These are phyloP conservation scores for Pisolithus microcarpus DNA, from an alignment of 768 basidiomycete species.

Conservation along the genomic window DNA sequence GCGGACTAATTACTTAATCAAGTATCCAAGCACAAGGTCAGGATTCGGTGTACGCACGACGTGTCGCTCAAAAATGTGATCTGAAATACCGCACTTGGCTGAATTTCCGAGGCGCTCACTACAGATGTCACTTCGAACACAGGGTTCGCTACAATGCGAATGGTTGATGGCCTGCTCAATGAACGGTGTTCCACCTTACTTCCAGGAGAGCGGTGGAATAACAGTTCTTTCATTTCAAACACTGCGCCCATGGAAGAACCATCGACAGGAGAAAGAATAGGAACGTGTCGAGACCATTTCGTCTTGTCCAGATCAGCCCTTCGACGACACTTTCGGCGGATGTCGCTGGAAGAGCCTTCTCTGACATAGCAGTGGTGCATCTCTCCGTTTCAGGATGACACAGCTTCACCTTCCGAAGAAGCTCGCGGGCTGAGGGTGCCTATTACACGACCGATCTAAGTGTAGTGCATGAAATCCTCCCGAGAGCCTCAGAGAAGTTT, in stretches of 20 bases:
- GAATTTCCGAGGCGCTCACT: background rate
- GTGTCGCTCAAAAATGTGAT: background rate
- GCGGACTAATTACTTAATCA: too few species aligned
- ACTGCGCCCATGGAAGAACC: conserved; percentile 7
- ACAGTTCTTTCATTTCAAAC: conserved; percentile 11
- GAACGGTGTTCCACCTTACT: background rate
- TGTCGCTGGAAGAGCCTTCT: conserved; percentile 4
- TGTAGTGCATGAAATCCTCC: conserved; percentile 2
- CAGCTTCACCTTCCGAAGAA: conserved; percentile 1
- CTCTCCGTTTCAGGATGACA: conserved; percentile 7
- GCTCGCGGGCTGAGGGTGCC: background rate
- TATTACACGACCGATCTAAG: too few species aligned
- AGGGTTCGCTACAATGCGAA: conserved; percentile 14
- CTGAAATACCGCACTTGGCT: background rate
- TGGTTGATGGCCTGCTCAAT: conserved; percentile 7
- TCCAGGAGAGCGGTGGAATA: conserved; percentile 6
- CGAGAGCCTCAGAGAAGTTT: too few species aligned
- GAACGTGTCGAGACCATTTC: conserved; percentile 1
- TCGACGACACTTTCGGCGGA: conserved; percentile 1
- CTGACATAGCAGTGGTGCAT: background rate
- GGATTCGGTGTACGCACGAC: background rate
- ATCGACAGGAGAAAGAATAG: conserved; percentile 19
- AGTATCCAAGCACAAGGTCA: background rate
- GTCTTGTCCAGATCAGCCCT: conserved; percentile 3
- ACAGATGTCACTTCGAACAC: conserved; percentile 2